These are phyloP conservation scores for Eremothecium sinecaudum DNA, from an alignment of 1,139 yeast species.

Conservation along the genomic window DNA sequence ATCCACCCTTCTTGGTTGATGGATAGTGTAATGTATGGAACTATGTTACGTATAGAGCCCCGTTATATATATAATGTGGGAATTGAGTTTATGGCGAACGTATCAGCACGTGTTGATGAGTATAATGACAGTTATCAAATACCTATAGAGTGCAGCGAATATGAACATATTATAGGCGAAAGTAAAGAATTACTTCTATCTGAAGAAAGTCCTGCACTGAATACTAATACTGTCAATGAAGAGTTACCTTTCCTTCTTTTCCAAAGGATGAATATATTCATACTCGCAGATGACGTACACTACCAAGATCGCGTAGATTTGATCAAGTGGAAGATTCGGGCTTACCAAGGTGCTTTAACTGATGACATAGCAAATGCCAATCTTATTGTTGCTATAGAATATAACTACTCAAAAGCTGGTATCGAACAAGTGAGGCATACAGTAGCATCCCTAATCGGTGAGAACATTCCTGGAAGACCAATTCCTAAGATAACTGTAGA, in stretches of 20 bases:
- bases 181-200: background rate
- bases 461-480: slow-evolving; percentile 17
- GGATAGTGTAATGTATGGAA: slow-evolving; percentile 39
- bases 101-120: slow-evolving; percentile 35
- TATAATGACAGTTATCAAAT: slow-evolving; percentile 48
- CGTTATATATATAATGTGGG: slow-evolving; percentile 40
- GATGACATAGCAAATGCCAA: slow-evolving; percentile 16
- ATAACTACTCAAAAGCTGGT: slow-evolving; percentile 1
- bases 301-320: slow-evolving; percentile 7
- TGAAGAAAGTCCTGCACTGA: background rate
- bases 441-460: slow-evolving; percentile 25
- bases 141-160: slow-evolving; percentile 20
- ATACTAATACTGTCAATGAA: background rate
- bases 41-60: slow-evolving; percentile 51
- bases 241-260: slow-evolving; percentile 22
- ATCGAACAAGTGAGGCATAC: slow-evolving; percentile 13
- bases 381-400: slow-evolving; percentile 20
- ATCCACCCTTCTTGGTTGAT: slow-evolving; percentile 63
- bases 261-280: slow-evolving; percentile 24
- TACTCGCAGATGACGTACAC: slow-evolving; percentile 17
- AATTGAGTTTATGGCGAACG: slow-evolving; percentile 17
- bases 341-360: slow-evolving; percentile 26
- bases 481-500: slow-evolving; percentile 43
- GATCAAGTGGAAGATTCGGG: slow-evolving; percentile 12
- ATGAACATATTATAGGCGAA: slow-evolving; percentile 7